phyloP scores from a whole-genome alignment of 495 filamentous ascomycete genomes.

The Tuber magnatum region DNA sequence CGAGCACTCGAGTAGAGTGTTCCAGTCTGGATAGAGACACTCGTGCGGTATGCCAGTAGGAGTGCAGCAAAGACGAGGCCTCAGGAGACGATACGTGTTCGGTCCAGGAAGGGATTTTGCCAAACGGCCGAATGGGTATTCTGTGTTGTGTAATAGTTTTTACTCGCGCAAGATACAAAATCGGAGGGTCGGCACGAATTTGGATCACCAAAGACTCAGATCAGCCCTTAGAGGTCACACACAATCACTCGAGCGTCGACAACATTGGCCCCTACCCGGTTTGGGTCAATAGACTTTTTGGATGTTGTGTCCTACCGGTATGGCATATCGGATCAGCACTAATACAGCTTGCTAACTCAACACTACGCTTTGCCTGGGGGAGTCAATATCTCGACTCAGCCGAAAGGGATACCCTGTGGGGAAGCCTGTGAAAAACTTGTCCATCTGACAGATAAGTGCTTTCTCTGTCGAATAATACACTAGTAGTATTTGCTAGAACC shows the following conservation, averaged over 20 bases:
- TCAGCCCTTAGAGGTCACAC: not conserved
- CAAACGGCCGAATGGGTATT: not conserved
- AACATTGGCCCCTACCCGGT: not conserved
- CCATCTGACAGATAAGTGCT: not conserved
- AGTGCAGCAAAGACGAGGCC: not conserved
- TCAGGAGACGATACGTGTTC: not conserved
- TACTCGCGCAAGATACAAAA: not conserved
- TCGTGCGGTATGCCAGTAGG: not conserved
- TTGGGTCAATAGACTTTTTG: not conserved
- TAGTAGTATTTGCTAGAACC: not conserved
- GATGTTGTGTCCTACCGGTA: not conserved
- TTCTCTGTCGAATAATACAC: not conserved
- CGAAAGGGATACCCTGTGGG: not conserved
- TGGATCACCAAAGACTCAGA: not conserved
- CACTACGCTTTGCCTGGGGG: not conserved
- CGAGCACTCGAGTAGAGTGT: not conserved
- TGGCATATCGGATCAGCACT: not conserved
- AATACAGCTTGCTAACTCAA: not conserved
- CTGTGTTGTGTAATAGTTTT: not conserved
- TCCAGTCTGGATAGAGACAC: not conserved
- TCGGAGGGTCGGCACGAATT: not conserved
- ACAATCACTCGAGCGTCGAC: not conserved
- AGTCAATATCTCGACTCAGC: not conserved
- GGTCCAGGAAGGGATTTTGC: not conserved
- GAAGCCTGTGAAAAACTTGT: not conserved